Conservation (phyloP, 495 filamentous ascomycete species). For the Daldinia concentrica region DNA sequence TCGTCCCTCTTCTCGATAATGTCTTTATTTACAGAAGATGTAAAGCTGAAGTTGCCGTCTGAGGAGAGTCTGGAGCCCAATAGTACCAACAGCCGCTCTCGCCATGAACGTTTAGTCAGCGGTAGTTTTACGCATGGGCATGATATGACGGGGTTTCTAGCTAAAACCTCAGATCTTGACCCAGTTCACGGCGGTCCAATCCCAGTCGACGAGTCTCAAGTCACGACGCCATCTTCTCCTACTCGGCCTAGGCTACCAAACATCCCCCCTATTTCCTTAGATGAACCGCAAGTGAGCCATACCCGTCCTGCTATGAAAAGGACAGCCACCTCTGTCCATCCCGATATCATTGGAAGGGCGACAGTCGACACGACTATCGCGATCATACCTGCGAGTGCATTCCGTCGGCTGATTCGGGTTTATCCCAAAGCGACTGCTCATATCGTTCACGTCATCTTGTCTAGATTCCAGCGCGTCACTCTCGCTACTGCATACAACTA, state of each 20-base stretch:
- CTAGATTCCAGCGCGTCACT: constrained; percentile 91
- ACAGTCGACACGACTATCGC: constrained; percentile 98
- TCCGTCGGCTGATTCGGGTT: constrained; percentile 89
- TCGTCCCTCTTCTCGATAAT: constrained; percentile 97
- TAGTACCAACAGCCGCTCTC: constrained; percentile 15
- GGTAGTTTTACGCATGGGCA: constrained; percentile 58
- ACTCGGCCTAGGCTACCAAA: constrained; percentile 44
- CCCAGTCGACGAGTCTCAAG: constrained; percentile 29
- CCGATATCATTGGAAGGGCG: constrained; percentile 95
- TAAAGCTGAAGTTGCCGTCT: constrained; percentile 68
- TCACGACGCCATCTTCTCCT: constrained; percentile 31
- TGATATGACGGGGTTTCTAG: constrained; percentile 43
- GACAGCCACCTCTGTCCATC: constrained; percentile 81
- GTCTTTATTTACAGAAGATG: constrained; percentile 94
- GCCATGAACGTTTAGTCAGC: constrained; percentile 52
- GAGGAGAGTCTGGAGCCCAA: constrained; percentile 32
- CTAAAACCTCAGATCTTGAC: constrained; percentile 14
- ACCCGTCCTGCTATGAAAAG: constrained; percentile 43
- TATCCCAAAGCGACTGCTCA: constrained; percentile 97
- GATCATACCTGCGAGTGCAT: constrained; percentile 95
- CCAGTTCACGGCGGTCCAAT: constrained; percentile 3
- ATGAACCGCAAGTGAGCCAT: constrained; percentile 55
- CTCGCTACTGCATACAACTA: constrained; percentile 94
- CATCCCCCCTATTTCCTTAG: constrained; percentile 81
- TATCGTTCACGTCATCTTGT: constrained; percentile 96